Base-by-base conservation (phyloP, 1,139 yeast species). In the Yamadazyma atmosphaerica region DNA sequence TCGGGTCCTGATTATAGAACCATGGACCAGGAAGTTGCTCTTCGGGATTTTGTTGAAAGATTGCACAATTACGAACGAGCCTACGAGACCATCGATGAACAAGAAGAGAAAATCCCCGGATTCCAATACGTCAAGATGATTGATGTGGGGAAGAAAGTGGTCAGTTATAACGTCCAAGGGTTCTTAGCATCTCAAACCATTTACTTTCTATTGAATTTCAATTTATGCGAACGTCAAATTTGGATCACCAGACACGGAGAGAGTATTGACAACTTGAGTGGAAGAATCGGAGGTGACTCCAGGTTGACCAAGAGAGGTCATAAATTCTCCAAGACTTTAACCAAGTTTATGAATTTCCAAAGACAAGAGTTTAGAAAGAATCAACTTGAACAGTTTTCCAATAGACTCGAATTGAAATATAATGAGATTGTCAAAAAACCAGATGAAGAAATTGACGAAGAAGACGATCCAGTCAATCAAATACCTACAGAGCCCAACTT, bases 191-290 rank as follows among this genome's bases (percentile, higher is more conserved):
- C 97, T 1, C 98, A 92, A 57, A 86, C 96, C 2, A 87, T 90
- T 32, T 90, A 87, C 58, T 92, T 89, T 65, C 66, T 92, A 49
- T 72, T 92, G 47, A 92, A 92, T 59, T 90, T 92, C 74, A 92
- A 92, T 56, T 71, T 92, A 31, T 80, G 87, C 42, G 95, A 88
- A 58, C 77, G 98, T 43, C 96, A 88, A 60, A 89, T 92, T 37
- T 92, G 97, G 95, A 85, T 92, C 46, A 83, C 97, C 1, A 77
- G 98, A 46, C 97, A 90, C 56, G 98, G 98, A 37, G 98, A 92
- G 61, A 81, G 90, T 46, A 76, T 76, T 33, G 96, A 88, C 57
- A 92, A 90, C 58, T 81, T 87, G 22, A 61, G 70, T 37, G 98
- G 98, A 8, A 74, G 79, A 43, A 86, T 92, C 48, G 98, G 98